phyloP scores from a whole-genome alignment of 805 yeast species.

The Kodamaea neixiangensis region DNA sequence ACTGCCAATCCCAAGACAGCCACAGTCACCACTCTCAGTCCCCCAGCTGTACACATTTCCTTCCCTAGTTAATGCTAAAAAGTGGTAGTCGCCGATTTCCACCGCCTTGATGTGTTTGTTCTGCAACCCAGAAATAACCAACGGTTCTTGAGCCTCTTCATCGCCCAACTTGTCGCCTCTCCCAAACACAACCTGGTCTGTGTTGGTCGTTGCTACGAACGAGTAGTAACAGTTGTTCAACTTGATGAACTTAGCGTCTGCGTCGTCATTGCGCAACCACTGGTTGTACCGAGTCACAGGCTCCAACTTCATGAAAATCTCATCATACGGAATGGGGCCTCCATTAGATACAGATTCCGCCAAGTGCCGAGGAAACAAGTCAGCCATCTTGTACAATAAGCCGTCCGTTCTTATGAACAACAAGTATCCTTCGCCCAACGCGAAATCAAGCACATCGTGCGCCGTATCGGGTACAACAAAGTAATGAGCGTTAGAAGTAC shows the following conservation, averaged over 20 bases:
- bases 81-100: constrained; percentile 73
- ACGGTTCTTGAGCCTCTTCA: constrained; percentile 25
- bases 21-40: constrained; percentile 58
- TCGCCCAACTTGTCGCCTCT: constrained; percentile 15
- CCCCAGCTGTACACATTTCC: constrained; percentile 74
- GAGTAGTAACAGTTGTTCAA: constrained; percentile 55
- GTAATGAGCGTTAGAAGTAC: constrained; percentile 36
- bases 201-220: constrained; percentile 57
- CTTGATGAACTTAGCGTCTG: constrained; percentile 43
- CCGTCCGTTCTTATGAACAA: constrained; percentile 52
- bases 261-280: constrained; percentile 25
- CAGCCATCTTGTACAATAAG: constrained; percentile 33
- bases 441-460: constrained; percentile 50
- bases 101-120: constrained; percentile 52
- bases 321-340: constrained; percentile 7
- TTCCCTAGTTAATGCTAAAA: constrained; percentile 55
- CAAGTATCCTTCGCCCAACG: constrained; percentile 54
- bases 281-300: constrained; percentile 30
- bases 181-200: constrained; percentile 49
- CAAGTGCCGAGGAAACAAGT: constrained; percentile 4
- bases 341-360: constrained; percentile 4
- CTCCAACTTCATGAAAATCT: constrained; percentile 10
- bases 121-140: constrained; percentile 44
- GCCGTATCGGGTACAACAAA: constrained; percentile 44
- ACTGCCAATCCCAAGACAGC: constrained; percentile 66